Conservation (phyloP, 177 flowering plant genomes). For the Vitis hybrid region DNA sequence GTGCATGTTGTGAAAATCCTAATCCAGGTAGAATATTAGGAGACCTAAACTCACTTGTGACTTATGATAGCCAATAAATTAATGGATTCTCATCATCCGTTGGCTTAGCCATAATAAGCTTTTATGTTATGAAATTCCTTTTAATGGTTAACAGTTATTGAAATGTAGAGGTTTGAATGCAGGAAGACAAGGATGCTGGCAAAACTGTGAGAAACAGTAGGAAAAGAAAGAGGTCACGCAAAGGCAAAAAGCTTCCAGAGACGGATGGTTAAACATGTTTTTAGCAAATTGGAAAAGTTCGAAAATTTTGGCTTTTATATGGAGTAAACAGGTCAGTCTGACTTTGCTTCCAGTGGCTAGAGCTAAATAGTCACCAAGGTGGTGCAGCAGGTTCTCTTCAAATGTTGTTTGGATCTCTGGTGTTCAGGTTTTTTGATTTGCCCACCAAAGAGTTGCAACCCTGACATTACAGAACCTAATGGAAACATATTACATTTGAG, state of each 20-base stretch:
- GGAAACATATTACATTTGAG: too few species aligned
- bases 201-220: constrained; percentile 23
- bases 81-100: too few species aligned
- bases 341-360: background rate
- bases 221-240: constrained; percentile 49
- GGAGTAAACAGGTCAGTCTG: background rate
- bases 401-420: background rate
- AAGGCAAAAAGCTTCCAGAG: constrained; percentile 20
- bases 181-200: constrained; percentile 32
- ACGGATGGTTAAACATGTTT: constrained; percentile 6
- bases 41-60: too few species aligned
- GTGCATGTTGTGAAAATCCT: too few species aligned
- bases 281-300: background rate
- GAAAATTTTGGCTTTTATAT: background rate
- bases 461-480: too few species aligned
- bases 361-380: background rate
- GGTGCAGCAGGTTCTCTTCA: background rate
- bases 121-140: background rate
- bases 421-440: too few species aligned
- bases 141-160: background rate
- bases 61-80: too few species aligned
- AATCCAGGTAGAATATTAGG: too few species aligned
- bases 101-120: too few species aligned
- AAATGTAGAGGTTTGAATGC: constrained; percentile 12
- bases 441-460: background rate